Evolutionary conservation across 306 rosid genomes (phyloP).

Genomic region (Citrullus mucosospermus): DNA sequence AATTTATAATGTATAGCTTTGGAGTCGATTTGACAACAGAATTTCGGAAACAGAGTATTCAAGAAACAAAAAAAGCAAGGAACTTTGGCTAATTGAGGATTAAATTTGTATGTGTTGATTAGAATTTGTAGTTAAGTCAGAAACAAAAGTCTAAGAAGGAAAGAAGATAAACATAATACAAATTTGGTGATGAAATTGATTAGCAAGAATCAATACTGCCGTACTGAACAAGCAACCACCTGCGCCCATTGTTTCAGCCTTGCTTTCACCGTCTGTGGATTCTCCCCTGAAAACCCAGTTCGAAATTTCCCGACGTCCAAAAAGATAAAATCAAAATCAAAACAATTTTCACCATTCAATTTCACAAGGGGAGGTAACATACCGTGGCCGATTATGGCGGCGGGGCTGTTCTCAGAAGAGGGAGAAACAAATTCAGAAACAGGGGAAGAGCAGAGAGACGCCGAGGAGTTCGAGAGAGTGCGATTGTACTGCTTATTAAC

Average conservation of each 20-base stretch:
- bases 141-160: not conserved
- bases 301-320: not conserved
- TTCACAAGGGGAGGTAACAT: not conserved
- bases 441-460: constrained; percentile 17
- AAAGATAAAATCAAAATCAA: not conserved
- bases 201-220: constrained; percentile 25
- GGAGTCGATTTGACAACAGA: not conserved
- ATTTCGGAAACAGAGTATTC: not conserved
- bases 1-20: not conserved
- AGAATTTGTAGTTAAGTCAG: not conserved
- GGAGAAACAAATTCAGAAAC: constrained; percentile 23
- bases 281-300: constrained; percentile 41
- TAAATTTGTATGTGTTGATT: not conserved
- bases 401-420: not conserved
- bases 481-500: constrained; percentile 48
- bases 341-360: not conserved
- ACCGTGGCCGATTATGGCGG: constrained; percentile 29
- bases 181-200: not conserved
- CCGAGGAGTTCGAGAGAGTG: constrained; percentile 21
- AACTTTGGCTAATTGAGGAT: not conserved
- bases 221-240: constrained; percentile 91
- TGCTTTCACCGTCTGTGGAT: constrained; percentile 69
- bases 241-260: constrained; percentile 93
- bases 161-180: not conserved
- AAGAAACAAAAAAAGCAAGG: not conserved